Percentiles rank a stretch among this genome's conserved stretches.
Evolutionary conservation across 2,329 filamentous ascomycete genomes (phyloP).

Genomic region (Aspergillus versicolor): DNA sequence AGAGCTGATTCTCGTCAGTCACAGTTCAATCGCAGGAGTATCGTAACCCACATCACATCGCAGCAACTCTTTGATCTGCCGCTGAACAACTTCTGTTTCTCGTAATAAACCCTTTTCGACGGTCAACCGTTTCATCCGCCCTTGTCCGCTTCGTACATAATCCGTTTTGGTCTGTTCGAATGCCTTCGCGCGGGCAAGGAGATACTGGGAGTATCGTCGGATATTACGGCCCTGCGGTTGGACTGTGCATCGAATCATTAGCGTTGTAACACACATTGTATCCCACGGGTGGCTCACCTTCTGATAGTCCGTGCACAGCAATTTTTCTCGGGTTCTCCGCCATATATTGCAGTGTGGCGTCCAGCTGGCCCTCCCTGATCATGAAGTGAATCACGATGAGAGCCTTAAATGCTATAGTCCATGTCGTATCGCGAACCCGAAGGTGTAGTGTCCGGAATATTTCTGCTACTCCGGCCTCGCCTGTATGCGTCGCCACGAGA

Average conservation of each 20-base stretch:
- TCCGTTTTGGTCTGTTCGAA: conserved; percentile 84
- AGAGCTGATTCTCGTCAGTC: conserved; percentile 58
- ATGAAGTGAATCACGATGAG: conserved; percentile 95
- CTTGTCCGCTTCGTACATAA: conserved; percentile 81
- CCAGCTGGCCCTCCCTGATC: conserved; percentile 90
- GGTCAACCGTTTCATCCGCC: conserved; percentile 76
- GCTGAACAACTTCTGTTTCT: conserved; percentile 87
- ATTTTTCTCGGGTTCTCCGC: conserved; percentile 79
- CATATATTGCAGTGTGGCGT: conserved; percentile 83
- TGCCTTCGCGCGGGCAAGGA: conserved; percentile 76
- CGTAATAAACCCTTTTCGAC: conserved; percentile 90
- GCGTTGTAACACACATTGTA: conserved; percentile 19
- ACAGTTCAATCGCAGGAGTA: neutral
- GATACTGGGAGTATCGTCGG: conserved; percentile 83
- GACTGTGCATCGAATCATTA: conserved; percentile 55
- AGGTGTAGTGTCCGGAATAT: conserved; percentile 90
- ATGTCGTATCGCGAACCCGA: conserved; percentile 90
- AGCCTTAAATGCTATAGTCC: conserved; percentile 99
- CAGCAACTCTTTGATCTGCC: conserved; percentile 79
- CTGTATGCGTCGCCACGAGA: conserved; percentile 88
- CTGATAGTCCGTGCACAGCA: conserved; percentile 85
- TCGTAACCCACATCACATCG: conserved; percentile 75
- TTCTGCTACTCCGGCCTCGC: conserved; percentile 91
- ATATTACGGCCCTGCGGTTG: conserved; percentile 96
- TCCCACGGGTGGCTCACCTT: conserved; percentile 61